Conservation (phyloP, 2,329 filamentous ascomycete genomes). For the Nemania sp. region DNA sequence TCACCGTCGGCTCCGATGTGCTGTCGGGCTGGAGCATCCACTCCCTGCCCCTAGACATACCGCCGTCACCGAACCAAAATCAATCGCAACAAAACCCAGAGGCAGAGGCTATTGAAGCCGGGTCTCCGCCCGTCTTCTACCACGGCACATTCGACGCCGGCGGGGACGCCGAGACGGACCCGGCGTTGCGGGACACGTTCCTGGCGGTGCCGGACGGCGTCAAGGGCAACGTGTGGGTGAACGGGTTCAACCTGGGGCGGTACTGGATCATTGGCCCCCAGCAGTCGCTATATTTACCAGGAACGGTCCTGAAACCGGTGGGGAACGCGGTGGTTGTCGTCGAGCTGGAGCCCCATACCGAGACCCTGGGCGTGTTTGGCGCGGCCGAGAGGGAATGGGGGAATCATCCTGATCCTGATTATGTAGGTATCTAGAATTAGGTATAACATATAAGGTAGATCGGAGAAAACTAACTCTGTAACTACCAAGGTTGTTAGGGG, state of each 20-base stretch:
- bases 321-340: constrained; percentile 58
- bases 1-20: constrained; percentile 53
- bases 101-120: constrained; percentile 6
- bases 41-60: constrained; percentile 52
- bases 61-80: constrained; percentile 33
- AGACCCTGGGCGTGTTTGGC: constrained; percentile 43
- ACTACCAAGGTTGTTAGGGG: no score
- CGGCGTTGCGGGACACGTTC: constrained; percentile 51
- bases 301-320: constrained; percentile 52
- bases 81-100: background rate
- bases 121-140: constrained; percentile 49
- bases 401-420: constrained; percentile 50
- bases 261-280: constrained; percentile 63
- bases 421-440: background rate
- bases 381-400: constrained; percentile 47
- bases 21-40: constrained; percentile 57
- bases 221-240: constrained; percentile 62
- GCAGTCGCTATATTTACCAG: constrained; percentile 61
- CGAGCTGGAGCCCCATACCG: constrained; percentile 56
- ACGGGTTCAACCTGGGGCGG: constrained; percentile 59
- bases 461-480: no score
- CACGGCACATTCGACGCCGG: constrained; percentile 49
- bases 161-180: constrained; percentile 47
- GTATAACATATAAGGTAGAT: no score
- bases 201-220: constrained; percentile 55